Evolutionary conservation across 2,329 filamentous ascomycete genomes (phyloP).

Genomic region (Neopestalotiopsis sp.): DNA sequence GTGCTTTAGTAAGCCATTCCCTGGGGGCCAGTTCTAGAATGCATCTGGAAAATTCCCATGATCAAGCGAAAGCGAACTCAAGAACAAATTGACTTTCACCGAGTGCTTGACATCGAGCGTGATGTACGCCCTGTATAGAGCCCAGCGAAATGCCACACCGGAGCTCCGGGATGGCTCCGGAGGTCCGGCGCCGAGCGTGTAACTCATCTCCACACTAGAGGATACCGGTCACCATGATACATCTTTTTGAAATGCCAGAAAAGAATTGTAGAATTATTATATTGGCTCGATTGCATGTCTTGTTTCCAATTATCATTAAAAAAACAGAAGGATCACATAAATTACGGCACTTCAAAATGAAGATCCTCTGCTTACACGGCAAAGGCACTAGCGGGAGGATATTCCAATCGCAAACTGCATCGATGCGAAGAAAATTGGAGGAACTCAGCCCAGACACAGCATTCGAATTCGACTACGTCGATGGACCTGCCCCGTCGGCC

Average conservation of each 20-base stretch:
- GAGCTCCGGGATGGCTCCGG: background rate
- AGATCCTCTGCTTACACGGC: conserved; percentile 19
- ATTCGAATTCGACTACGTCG: conserved; percentile 28
- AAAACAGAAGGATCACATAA: background rate
- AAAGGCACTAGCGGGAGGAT: conserved; percentile 17
- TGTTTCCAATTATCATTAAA: too few species aligned
- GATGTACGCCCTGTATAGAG: too few species aligned
- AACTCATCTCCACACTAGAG: background rate
- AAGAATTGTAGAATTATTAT: too few species aligned
- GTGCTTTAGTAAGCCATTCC: too few species aligned
- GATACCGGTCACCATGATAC: background rate
- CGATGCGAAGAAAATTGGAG: conserved; percentile 18
- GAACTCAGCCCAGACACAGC: background rate
- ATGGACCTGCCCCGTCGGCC: conserved; percentile 26
- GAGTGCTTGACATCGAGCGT: too few species aligned
- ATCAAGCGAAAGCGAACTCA: too few species aligned
- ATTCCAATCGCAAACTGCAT: conserved; percentile 15
- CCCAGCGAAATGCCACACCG: background rate
- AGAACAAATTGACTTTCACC: too few species aligned
- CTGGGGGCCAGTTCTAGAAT: too few species aligned
- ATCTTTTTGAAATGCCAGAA: background rate
- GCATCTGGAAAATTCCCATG: too few species aligned
- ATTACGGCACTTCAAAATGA: conserved; percentile 9
- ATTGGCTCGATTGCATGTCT: too few species aligned
- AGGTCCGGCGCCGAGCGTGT: background rate